Conservation (phyloP, 768 basidiomycete species). For the Strobilomyces confusus region DNA sequence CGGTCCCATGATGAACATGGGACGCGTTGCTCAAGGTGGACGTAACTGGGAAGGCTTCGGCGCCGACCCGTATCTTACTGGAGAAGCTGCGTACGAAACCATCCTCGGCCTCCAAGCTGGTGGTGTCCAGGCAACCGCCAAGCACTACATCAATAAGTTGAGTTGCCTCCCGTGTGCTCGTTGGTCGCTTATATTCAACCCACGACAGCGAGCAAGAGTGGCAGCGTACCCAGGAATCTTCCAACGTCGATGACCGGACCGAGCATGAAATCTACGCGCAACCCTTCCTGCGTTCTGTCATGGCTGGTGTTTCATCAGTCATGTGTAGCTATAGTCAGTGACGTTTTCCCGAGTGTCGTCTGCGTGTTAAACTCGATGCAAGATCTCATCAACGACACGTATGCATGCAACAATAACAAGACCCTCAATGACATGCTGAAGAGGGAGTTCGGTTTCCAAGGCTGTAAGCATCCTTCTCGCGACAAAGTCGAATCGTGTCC, state of each 20-base stretch:
- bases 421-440: slow-evolving; percentile 58
- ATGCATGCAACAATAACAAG: slow-evolving; percentile 61
- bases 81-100: slow-evolving; percentile 68
- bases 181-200: not conserved
- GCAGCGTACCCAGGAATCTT: slow-evolving; percentile 30
- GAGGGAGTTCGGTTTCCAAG: slow-evolving; percentile 62
- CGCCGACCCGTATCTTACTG: slow-evolving; percentile 79
- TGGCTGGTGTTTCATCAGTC: slow-evolving; percentile 61
- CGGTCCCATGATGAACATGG: slow-evolving; percentile 85
- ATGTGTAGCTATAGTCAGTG: slow-evolving; percentile 59
- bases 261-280: slow-evolving; percentile 56
- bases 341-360: not conserved
- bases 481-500: not conserved
- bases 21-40: slow-evolving; percentile 74
- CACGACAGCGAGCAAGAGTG: slow-evolving; percentile 34
- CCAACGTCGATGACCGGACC: slow-evolving; percentile 39
- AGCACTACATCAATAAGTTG: slow-evolving; percentile 71
- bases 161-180: slow-evolving; percentile 28
- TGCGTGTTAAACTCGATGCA: not conserved
- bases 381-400: slow-evolving; percentile 57
- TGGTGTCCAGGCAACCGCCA: slow-evolving; percentile 87
- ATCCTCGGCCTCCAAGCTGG: no score
- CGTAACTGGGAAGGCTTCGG: slow-evolving; percentile 97
- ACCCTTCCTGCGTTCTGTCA: slow-evolving; percentile 56
- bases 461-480: slow-evolving; percentile 37